Evolutionary conservation across 805 yeast genomes (phyloP).

Genomic region (Pichia deserticola): DNA sequence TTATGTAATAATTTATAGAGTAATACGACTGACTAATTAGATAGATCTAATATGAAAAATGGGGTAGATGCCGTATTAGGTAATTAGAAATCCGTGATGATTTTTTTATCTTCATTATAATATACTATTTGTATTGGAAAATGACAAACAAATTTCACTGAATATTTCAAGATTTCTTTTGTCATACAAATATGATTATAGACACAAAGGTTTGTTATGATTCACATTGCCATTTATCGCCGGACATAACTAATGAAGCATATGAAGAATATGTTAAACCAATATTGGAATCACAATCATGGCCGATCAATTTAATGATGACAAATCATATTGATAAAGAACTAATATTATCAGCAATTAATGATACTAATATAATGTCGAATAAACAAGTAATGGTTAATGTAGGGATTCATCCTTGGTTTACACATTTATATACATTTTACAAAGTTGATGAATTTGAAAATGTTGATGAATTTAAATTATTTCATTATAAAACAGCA

Average conservation of each 20-base stretch:
- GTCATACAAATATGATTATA: background rate
- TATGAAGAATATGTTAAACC: slow-evolving; percentile 4
- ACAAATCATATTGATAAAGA: slow-evolving; percentile 35
- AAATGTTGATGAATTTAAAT: slow-evolving; percentile 26
- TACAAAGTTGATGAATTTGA: slow-evolving; percentile 8
- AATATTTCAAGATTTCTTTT: too few relatives aligned
- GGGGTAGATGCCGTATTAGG: too few relatives aligned
- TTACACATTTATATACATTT: slow-evolving; percentile 53
- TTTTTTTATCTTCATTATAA: too few relatives aligned
- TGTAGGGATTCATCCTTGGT: slow-evolving; percentile 93
- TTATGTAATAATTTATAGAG: background rate
- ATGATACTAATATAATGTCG: background rate
- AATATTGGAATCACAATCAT: background rate
- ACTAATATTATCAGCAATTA: slow-evolving; percentile 19
- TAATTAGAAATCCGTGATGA: too few relatives aligned
- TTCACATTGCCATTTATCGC: slow-evolving; percentile 35
- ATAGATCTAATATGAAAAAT: too few relatives aligned
- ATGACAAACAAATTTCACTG: too few relatives aligned
- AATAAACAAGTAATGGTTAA: slow-evolving; percentile 32
- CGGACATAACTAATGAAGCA: slow-evolving; percentile 11
- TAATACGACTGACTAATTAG: too few relatives aligned
- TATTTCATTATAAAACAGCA: slow-evolving; percentile 49
- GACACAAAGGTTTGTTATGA: slow-evolving; percentile 19
- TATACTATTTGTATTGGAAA: too few relatives aligned
- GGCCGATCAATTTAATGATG: slow-evolving; percentile 36